Base-by-base conservation (phyloP, 2,329 filamentous ascomycete genomes). In the Pseudogymnoascus sp. region DNA sequence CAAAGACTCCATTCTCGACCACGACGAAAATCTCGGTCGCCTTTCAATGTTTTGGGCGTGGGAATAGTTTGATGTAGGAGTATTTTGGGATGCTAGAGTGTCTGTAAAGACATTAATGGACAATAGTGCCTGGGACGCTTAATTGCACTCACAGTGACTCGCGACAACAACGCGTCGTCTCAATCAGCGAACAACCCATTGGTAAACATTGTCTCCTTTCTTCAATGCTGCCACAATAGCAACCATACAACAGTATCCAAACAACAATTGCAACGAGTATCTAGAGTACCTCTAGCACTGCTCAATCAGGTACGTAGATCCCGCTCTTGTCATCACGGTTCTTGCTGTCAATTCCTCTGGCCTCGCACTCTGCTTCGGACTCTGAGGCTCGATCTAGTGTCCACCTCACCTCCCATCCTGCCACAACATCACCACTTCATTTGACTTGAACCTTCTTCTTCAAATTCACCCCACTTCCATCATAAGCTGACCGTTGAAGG, bases 271-370 rank as follows among this genome's bases (percentile, higher is more conserved):
- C 35, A n/a, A 61, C 21, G 42, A 63, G 64, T 35, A 64, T 21
- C 62, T 60, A 63, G 61, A 67, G 40, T 46, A 61, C 15, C 50
- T 65, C 62, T 63, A 40, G 63, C 29, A 19, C 63, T 65, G 63
- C 53, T 64, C 65, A 56, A 56, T 33, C 4, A 56, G 50, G 50
- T 56, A 56, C 50, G 50, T 56, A 56, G 50, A 35, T n/a, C 11
- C 29, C 21, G 10, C 35, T 33, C 50, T 33, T 21, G 50, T 56
- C 50, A 10, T 19, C 29, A 15, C 50, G 4, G 35, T 21, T 56
- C n/a, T 33, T 56, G 17, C 50, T 56, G 50, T 56, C 26, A 53
- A 26, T 31, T 35, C 50, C 15, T 7, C 26, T 17, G 9, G n/a
- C 10, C 21, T 21, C 44, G 17, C 29, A 11, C 26, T 33, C 11